Evolutionary conservation across 495 filamentous ascomycete species (phyloP), one percentile per base, ranked within the genome.

Genomic region (Halenospora varia): DNA sequence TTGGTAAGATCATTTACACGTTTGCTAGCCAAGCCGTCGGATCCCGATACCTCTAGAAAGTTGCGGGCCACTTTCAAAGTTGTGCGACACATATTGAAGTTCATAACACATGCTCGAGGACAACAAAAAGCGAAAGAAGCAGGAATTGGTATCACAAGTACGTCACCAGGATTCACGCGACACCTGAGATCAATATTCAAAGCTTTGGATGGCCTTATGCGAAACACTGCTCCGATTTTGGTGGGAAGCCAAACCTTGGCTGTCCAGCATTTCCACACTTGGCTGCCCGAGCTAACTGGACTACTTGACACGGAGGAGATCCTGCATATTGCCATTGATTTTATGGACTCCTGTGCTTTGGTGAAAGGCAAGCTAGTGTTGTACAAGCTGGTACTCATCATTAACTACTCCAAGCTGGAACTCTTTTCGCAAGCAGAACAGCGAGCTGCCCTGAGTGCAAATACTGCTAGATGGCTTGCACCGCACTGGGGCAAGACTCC

Each of bases 51-150:
- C 26, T 88, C 93, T 20, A 79, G 92, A 22, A 88, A 88, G 56
- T 80, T 99, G 48, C 85, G 94, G 13, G 89, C 93, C 20, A 92
- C 93, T 0, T 89, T 97, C 71, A 99, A 99, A 68, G 95, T 99
- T 25, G 92, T 92, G 20, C 81, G 87, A 19, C 90, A 97, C 60
- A 82, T 99, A 51, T 79, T 99, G 56, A 95, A 90, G 64, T 97
- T 99, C 74, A 97, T 97, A 56, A 87, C 95, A 45, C 90, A 90
- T 64, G 91, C 91, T 3, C 79, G 90, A 42, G 86, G 86, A 53
- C 89, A 95, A 66, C 92, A 96, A 69, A 88, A 91, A 63, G 84
- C 77, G 3, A 96, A 96, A 69, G 92, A 96, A 68, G 89, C 86
- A 10, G 90, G 84, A 1, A 92, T 96, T 64, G 93, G 92, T 1